Percentiles rank a stretch among this genome's conserved stretches.
phyloP scores from a whole-genome alignment of 768 basidiomycete species.

The Lepiota venenata region DNA sequence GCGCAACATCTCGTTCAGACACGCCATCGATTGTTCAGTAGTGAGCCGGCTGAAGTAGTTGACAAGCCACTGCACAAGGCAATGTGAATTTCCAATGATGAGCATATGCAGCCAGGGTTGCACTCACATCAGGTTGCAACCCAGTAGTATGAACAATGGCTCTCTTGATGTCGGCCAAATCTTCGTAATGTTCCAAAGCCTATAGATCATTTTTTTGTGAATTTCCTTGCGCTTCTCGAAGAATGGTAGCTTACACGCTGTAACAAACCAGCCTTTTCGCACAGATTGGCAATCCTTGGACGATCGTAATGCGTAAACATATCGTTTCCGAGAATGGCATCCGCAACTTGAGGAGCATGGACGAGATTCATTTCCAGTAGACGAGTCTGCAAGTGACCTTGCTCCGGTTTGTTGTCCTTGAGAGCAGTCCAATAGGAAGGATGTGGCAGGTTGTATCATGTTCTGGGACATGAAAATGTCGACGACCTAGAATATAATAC shows the following conservation, averaged over 20 bases:
- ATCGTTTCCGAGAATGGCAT: constrained; percentile 97
- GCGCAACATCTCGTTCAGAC: constrained; percentile 94
- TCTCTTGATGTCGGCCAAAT: constrained; percentile 97
- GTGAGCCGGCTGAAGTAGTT: constrained; percentile 96
- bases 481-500: constrained; percentile 60
- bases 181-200: constrained; percentile 98
- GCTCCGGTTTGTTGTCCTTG: constrained; percentile 98
- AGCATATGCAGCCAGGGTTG: neutral
- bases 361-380: constrained; percentile 97
- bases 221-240: neutral
- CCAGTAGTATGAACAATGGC: constrained; percentile 90
- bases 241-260: constrained; percentile 64
- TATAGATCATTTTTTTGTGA: constrained; percentile 29
- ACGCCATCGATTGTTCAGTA: constrained; percentile 95
- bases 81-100: constrained; percentile 2
- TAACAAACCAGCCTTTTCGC: constrained; percentile 95
- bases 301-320: constrained; percentile 98
- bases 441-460: constrained; percentile 99
- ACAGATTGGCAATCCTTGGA: constrained; percentile 94
- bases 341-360: constrained; percentile 97
- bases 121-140: constrained; percentile 76
- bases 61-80: constrained; percentile 76
- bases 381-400: constrained; percentile 93
- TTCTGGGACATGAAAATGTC: constrained; percentile 99
- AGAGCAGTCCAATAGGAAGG: constrained; percentile 95